Evolutionary conservation across 2,329 filamentous ascomycete genomes (phyloP).

Genomic region (Camillea tinctor): DNA sequence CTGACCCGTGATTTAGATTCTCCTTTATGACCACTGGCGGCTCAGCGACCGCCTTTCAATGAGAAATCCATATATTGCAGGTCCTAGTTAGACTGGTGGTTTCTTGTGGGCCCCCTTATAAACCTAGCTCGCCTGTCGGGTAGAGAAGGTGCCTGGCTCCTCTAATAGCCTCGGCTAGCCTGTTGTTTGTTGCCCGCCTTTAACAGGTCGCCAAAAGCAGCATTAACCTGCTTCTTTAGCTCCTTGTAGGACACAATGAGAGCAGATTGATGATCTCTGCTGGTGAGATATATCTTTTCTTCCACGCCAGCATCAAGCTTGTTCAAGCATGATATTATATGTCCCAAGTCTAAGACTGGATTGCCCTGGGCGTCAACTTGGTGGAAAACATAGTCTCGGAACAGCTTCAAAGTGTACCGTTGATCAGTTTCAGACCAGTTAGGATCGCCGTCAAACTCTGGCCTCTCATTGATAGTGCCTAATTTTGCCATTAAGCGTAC

Average conservation of each 20-base stretch:
- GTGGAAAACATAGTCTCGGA: constrained; percentile 96
- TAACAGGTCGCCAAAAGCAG: constrained; percentile 57
- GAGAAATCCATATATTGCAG: neutral
- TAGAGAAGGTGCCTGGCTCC: neutral
- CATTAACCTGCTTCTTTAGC: constrained; percentile 64
- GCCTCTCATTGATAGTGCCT: constrained; percentile 83
- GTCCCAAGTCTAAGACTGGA: constrained; percentile 80
- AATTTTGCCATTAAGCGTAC: constrained; percentile 80
- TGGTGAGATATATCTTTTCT: constrained; percentile 82
- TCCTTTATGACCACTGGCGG: neutral
- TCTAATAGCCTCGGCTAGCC: constrained; percentile 23
- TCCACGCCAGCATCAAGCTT: constrained; percentile 89
- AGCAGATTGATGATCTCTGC: constrained; percentile 84
- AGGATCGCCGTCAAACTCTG: constrained; percentile 74
- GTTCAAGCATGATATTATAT: constrained; percentile 83
- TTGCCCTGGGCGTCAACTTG: constrained; percentile 84
- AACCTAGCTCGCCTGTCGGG: neutral
- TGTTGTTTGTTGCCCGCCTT: constrained; percentile 38
- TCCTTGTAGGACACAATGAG: constrained; percentile 91
- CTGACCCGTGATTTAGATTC: constrained; percentile 1
- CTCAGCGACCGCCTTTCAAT: neutral
- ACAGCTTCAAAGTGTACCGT: constrained; percentile 88
- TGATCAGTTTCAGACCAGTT: constrained; percentile 92
- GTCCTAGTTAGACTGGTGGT: neutral
- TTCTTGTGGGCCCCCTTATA: neutral